A percentile compares a stretch with the other conserved stretches of the same genome.
phyloP scores from a whole-genome alignment of 495 filamentous ascomycete genomes.

The Xylaria longipes region DNA sequence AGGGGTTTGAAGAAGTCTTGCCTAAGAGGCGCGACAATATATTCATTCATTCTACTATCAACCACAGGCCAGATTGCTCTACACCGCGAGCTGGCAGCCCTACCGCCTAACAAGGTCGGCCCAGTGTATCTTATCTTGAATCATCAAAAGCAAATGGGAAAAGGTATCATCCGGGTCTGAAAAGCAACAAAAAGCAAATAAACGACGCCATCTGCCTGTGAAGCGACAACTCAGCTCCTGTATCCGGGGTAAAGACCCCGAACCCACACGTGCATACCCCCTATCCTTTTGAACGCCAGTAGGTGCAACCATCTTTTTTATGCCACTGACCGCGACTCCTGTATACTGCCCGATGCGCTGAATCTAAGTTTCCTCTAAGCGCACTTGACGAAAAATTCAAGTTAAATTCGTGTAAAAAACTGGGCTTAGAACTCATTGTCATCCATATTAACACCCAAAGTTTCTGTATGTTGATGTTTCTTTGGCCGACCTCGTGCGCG shows the following conservation, averaged over 20 bases:
- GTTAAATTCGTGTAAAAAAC: not conserved
- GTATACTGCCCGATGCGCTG: not conserved
- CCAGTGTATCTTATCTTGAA: conserved; percentile 11
- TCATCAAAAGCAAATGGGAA: conserved; percentile 16
- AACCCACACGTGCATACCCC: not conserved
- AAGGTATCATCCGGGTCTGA: conserved; percentile 25
- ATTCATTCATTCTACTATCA: conserved; percentile 16
- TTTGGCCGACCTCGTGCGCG: conserved; percentile 48
- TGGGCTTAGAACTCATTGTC: conserved; percentile 36
- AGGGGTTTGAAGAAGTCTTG: not conserved
- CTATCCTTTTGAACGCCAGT: conserved; percentile 14
- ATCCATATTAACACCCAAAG: conserved; percentile 40
- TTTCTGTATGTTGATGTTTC: conserved; percentile 40
- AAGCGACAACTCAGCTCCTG: conserved; percentile 13
- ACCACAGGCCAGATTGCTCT: not conserved
- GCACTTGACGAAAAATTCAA: not conserved
- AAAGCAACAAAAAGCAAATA: conserved; percentile 22
- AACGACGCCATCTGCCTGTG: not conserved
- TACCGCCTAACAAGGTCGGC: not conserved
- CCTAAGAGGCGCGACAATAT: not conserved
- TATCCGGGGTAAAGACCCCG: not conserved
- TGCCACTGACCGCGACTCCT: conserved; percentile 10
- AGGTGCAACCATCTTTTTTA: conserved; percentile 11
- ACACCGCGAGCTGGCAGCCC: not conserved
- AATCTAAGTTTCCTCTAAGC: not conserved